These are phyloP conservation scores for Phytophthora sp. DNA, from an alignment of 352 stramenopile genomes.

Conservation along the genomic window DNA sequence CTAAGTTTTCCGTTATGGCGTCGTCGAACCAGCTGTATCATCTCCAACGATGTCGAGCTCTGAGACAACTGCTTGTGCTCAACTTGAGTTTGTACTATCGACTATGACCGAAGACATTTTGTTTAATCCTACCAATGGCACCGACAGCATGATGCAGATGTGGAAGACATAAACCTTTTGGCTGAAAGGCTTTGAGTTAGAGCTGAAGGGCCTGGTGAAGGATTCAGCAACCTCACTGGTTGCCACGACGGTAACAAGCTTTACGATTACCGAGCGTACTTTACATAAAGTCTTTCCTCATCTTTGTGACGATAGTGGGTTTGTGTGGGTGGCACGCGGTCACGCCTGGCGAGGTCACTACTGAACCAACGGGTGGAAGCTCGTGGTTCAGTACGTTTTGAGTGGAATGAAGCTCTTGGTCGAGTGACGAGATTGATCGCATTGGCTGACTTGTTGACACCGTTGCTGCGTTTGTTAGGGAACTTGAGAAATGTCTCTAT, in stretches of 20 bases:
- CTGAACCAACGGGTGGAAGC: not conserved
- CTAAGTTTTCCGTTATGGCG: slow-evolving; percentile 3
- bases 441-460: not conserved
- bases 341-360: not conserved
- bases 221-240: not conserved
- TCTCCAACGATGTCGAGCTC: not conserved
- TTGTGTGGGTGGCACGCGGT: not conserved
- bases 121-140: not conserved
- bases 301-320: not conserved
- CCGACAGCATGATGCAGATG: not conserved
- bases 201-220: slow-evolving; percentile 1
- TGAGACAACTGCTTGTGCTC: not conserved
- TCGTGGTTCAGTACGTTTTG: not conserved
- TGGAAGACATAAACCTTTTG: slow-evolving; percentile 1
- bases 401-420: not conserved
- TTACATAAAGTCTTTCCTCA: slow-evolving; percentile 2
- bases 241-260: slow-evolving; percentile 6
- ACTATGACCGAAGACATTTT: not conserved
- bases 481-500: not conserved
- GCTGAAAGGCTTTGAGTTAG: not conserved
- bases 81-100: not conserved
- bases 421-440: slow-evolving; percentile 1
- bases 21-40: not conserved
- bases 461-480: not conserved
- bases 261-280: slow-evolving; percentile 4